Base-by-base conservation (phyloP, 208 protist species). In the Trypanosoma boissoni region DNA sequence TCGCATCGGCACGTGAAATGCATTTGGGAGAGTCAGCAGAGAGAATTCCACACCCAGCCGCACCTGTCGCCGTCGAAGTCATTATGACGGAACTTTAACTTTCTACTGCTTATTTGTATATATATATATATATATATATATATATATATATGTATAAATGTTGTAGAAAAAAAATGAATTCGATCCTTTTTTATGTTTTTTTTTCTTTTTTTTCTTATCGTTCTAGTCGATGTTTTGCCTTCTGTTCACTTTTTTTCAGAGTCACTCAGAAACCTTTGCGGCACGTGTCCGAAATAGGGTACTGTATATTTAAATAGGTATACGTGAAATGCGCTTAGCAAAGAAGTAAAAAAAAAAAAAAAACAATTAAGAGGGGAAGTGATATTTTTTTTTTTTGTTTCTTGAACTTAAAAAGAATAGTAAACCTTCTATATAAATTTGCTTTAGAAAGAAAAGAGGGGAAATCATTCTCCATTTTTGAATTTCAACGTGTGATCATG, bases 111-210 rank as follows among this genome's bases (percentile, higher is more conserved):
- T 39, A 39, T 39, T 16, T 39, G 12, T 39, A 39, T 39, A 39
- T 39, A 39, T 39, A 39, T 39, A 39, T 39, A 39, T 39, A 39
- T 39, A 39, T 39, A 39, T 16, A 39, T 39, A 39, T 39, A 39
- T 39, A 39, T 39, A 39, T 39, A 39, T 16, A 39, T 39, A 39
- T 39, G 12, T 39, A 16, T 39, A 16, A 16, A 39, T 16, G 34
- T 6, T 6, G 12, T 39, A 39, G 6, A 39, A 16, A 39, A 39
- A 12, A 16, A 39, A 39, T 16, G 6, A 39, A 39, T 6, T 39
- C 6, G 12, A 39, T 39, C 6, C 6, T 16, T 39, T 16, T 39
- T 39, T 39, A 16, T 39, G 6, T 39, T 16, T 39, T 39, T 39
- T 16, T 39, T 16, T 39, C 34, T 39, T 39, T 39, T 39, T 39